phyloP scores from a whole-genome alignment of 2,329 filamentous ascomycete genomes.

The Trichoderma cornu-damae region DNA sequence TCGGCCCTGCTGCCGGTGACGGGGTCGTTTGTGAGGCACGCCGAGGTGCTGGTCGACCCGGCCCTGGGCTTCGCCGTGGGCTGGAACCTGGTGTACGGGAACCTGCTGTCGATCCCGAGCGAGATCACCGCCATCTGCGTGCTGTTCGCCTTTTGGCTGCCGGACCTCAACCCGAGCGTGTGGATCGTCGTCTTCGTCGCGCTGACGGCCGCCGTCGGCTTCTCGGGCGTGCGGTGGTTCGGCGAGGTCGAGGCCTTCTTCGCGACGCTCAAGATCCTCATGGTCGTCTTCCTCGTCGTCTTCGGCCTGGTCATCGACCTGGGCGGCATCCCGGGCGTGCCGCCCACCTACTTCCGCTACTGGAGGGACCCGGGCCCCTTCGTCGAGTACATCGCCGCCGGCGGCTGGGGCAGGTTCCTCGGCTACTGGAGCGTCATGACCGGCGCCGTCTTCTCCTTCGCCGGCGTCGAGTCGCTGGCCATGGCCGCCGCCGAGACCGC shows the following conservation, averaged over 20 bases:
- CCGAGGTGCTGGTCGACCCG: slow-evolving; percentile 57
- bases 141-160: slow-evolving; percentile 57
- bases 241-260: slow-evolving; percentile 55
- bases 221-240: slow-evolving; percentile 53
- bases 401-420: slow-evolving; percentile 58
- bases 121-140: slow-evolving; percentile 61
- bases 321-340: slow-evolving; percentile 54
- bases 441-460: slow-evolving; percentile 63
- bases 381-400: slow-evolving; percentile 56
- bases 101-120: slow-evolving; percentile 49
- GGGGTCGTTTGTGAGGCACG: slow-evolving; percentile 57
- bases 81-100: slow-evolving; percentile 53
- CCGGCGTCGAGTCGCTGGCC: slow-evolving; percentile 59
- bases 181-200: slow-evolving; percentile 48
- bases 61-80: slow-evolving; percentile 52
- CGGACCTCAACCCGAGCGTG: slow-evolving; percentile 48
- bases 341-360: slow-evolving; percentile 60
- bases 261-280: slow-evolving; percentile 51
- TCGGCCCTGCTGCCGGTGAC: slow-evolving; percentile 58
- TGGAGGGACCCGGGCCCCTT: slow-evolving; percentile 66
- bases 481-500: slow-evolving; percentile 57
- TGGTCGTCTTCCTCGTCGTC: slow-evolving; percentile 58
- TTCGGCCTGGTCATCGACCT: slow-evolving; percentile 59
- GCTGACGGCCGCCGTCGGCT: slow-evolving; percentile 51
- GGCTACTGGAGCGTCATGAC: slow-evolving; percentile 60